Base-by-base conservation (phyloP, 164 flowering plant genomes). In the Dillenia turbinata region DNA sequence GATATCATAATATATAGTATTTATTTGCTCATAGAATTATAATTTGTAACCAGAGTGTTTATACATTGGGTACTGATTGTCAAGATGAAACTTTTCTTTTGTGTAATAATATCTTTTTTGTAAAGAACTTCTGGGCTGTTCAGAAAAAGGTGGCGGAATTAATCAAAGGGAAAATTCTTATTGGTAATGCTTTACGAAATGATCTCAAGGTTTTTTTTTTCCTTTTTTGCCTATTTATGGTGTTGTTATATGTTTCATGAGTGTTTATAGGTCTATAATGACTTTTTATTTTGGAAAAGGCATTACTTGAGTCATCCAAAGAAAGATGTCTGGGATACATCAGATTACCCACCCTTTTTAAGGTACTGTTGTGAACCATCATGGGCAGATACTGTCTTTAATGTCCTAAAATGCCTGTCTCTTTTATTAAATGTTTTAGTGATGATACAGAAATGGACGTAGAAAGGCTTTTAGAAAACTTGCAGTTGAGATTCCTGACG, bases 141-240 rank as follows among this genome's bases (percentile, higher is more conserved):
- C 98, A 93, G 76, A 82, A 67, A 53, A 76, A 82, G 69, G 95
- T 93, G 40, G 91, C 92, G 2, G 94, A 89, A 66, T 59, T 90
- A 73, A 76, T 89, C 11, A 85, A 90, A 56, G 95, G 86, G 73
- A 81, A 81, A 77, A 76, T 84, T 74, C 91, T 93, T 75, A 93
- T 90, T 10, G 97, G 98, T 19, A 97, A 93, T 82, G 94, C 98
- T 53, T 76, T 93, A 75, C 84, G 57, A 63, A 85, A 90, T 78
- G 97, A 93, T 79, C 83, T 93, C 49, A 90, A 85, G 90, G 98
- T 90, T 60, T 44, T 51, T 13, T 40, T 56, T 14, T 59, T 26
- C 9, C n/a, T 60, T 64, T 24, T 59, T 59, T 50, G 62, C n/a
- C n/a, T 45, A 16, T 15, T 56, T 46, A 33, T 11, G 8, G 15